Percentiles rank a stretch among this genome's conserved stretches.
These are phyloP conservation scores for Phyllosticta capitalensis DNA, from an alignment of 2,329 filamentous ascomycete genomes.

Conservation along the genomic window DNA sequence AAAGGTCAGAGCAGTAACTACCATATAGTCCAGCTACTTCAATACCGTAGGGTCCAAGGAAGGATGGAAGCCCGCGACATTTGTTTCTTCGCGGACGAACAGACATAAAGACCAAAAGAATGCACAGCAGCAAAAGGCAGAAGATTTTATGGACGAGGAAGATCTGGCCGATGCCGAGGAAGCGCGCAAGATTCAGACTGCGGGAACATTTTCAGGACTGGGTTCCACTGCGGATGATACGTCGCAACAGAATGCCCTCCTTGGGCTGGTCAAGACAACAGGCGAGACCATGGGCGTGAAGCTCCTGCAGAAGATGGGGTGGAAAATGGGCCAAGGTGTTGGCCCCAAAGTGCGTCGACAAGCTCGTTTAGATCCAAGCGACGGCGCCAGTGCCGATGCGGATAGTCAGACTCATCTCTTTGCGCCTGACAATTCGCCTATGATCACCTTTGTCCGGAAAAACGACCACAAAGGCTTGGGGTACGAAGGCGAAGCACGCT, in stretches of 20 bases:
- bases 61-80: conserved; percentile 88
- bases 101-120: conserved; percentile 59
- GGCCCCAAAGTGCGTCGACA: conserved; percentile 73
- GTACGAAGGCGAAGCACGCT: conserved; percentile 48
- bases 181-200: conserved; percentile 62
- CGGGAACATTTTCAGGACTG: conserved; percentile 63
- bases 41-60: conserved; percentile 98
- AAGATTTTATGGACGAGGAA: conserved; percentile 98
- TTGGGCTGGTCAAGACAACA: conserved; percentile 60
- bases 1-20: neutral
- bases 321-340: conserved; percentile 87
- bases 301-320: conserved; percentile 85
- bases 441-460: conserved; percentile 59
- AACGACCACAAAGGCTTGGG: conserved; percentile 63
- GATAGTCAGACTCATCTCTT: conserved; percentile 58
- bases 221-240: conserved; percentile 55
- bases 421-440: conserved; percentile 67
- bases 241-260: conserved; percentile 45
- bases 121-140: conserved; percentile 51
- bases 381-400: conserved; percentile 31
- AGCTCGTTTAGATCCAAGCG: conserved; percentile 54
- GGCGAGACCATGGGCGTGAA: conserved; percentile 83
- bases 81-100: conserved; percentile 78
- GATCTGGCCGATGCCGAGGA: conserved; percentile 83
- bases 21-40: conserved; percentile 51